Conservation (phyloP, 2,329 filamentous ascomycete genomes). For the Fusarium hainanense region DNA sequence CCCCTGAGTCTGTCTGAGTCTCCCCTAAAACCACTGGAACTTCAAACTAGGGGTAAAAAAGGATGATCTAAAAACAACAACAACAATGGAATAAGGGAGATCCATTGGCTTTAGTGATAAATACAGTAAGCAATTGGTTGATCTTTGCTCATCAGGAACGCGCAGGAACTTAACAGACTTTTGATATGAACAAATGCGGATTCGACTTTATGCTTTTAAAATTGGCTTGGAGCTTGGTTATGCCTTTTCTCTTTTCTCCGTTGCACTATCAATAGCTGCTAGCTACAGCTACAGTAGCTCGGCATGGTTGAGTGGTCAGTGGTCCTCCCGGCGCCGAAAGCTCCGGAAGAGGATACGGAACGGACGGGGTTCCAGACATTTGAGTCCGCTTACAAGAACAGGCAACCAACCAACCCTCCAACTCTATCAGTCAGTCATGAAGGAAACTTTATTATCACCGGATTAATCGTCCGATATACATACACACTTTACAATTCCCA, state of each 20-base stretch:
- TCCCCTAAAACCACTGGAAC: conserved; percentile 2
- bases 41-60: background rate
- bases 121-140: background rate
- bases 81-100: conserved; percentile 2
- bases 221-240: background rate
- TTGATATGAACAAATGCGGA: conserved; percentile 10
- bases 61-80: conserved; percentile 4
- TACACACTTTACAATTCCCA: conserved; percentile 24
- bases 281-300: background rate
- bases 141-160: conserved; percentile 9
- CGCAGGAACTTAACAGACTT: conserved; percentile 9
- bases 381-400: conserved; percentile 11
- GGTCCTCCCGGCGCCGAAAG: background rate
- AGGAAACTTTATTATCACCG: background rate
- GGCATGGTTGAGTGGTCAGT: background rate
- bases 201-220: conserved; percentile 1
- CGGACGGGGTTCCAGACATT: conserved; percentile 14
- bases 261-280: background rate
- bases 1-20: conserved; percentile 22
- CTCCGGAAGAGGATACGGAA: conserved; percentile 11
- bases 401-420: background rate
- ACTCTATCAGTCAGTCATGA: background rate
- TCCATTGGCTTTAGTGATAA: conserved; percentile 13
- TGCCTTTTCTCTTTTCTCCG: background rate
- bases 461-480: background rate